Evolutionary conservation across 768 basidiomycete species (phyloP).

Genomic region (Tylopilus rubrobrunneus): DNA sequence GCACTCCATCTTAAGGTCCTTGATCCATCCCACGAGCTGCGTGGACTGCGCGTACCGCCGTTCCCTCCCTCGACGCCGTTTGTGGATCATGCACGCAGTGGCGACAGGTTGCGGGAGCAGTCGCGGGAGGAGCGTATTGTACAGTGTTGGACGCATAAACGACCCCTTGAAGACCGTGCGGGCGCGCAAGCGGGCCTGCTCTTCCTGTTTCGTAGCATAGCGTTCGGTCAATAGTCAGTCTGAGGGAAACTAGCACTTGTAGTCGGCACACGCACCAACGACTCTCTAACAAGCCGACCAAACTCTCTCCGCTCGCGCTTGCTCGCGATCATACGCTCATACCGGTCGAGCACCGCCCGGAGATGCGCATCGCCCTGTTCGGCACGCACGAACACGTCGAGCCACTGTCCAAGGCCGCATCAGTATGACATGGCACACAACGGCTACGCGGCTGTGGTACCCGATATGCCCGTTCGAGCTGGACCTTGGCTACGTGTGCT

Average conservation of each 20-base stretch:
- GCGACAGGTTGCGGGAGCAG: conserved; percentile 73
- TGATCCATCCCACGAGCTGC: conserved; percentile 30
- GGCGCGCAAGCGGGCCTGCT: conserved; percentile 47
- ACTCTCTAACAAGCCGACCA: conserved; percentile 44
- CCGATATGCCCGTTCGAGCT: conserved; percentile 53
- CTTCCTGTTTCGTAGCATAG: conserved; percentile 41
- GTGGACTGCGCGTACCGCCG: conserved; percentile 39
- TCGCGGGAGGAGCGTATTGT: conserved; percentile 71
- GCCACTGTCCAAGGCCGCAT: conserved; percentile 37
- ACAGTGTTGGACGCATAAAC: conserved; percentile 59
- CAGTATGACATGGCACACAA: neutral
- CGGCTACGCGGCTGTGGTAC: conserved; percentile 45
- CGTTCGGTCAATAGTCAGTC: neutral
- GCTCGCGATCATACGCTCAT: conserved; percentile 51
- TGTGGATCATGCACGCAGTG: conserved; percentile 67
- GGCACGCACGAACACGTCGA: conserved; percentile 54
- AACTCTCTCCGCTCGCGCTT: conserved; percentile 48
- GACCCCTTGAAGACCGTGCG: conserved; percentile 72
- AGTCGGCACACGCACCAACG: conserved; percentile 41
- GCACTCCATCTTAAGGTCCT: conserved; percentile 36
- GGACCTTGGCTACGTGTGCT: conserved; percentile 41
- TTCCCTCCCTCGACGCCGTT: conserved; percentile 41
- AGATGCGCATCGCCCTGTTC: conserved; percentile 47
- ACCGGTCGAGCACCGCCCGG: conserved; percentile 49
- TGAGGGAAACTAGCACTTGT: neutral